Base-by-base conservation (phyloP, 1,284 basidiomycete species). In the Mixia osmundae region DNA sequence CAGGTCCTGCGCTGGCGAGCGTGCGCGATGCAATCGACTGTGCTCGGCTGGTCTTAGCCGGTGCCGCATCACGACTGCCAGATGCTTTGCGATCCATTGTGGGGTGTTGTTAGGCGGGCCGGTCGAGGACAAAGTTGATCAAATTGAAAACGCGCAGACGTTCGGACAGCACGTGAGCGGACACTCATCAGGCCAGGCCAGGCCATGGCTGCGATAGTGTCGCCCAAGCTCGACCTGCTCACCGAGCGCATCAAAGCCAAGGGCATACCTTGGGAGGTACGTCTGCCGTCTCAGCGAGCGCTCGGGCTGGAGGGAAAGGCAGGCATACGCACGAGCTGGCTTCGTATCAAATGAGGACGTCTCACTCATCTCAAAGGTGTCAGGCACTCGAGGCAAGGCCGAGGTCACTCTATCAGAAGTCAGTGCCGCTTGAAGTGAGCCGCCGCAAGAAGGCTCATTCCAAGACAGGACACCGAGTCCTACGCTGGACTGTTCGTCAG, bases 401-500 rank as follows among this genome's bases (percentile, higher is more conserved):
- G n/a, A n/a, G n/a, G n/a, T n/a, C 25, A 8, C 25, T 8, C 25
- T 8, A 8, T 25, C 8, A n/a, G 8, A 25, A n/a, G 31, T 21
- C 15, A 33, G 9, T 14, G 12, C 6, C 20, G 29, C 29, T 30
- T 30, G 9, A 7, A 20, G 14, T 20, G 22, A 33, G 31, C n/a
- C 14, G n/a, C 12, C 31, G 12, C 16, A 19, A 5, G 31, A 33
- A 33, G n/a, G n/a, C n/a, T 20, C 12, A 6, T 11, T 19, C 20
- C 15, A 7, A 33, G 31, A 21, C 35, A 49, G 48, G 43, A 87
- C 54, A 77, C 76, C 30, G 66, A 66, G 43, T 64, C 69, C 44
- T 95, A 91, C 54, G 78, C 80, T 9, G 63, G 69, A n/a, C 65
- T 97, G 23, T 95, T 87, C 57, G 71, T 94, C 30, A 71, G 73